Evolutionary conservation across 2,329 filamentous ascomycete species (phyloP), one percentile per base, ranked within the genome.

Genomic region (Mycocentrospora acerina): DNA sequence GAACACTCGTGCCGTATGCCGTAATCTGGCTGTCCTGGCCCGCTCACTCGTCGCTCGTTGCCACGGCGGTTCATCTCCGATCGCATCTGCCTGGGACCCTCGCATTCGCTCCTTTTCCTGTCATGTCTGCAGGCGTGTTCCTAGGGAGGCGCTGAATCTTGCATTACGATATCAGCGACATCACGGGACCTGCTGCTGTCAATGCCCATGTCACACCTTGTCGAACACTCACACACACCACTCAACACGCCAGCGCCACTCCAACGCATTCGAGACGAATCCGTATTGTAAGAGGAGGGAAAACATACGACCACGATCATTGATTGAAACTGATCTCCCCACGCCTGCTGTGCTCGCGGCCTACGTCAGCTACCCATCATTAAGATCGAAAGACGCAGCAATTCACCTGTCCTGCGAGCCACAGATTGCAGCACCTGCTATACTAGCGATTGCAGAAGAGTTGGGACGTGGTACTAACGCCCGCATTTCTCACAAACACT

Each of bases 11-110:
- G 44, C 47, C 49, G 44, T 42, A 46, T 46, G 42, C 38, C 38
- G 34, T 29, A 22, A 9, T 22, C 19, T 22, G 19, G 19, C 29
- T 19, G 46, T 38, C 44, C 50, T 42, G 35, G 43, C 41, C 24
- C 39, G 17, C 34, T 24, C 37, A 32, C 52, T 46, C 44, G 51
- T 57, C 53, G 55, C 52, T 55, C 52, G 51, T 44, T 59, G 53
- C 50, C 52, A 49, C 40, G 34, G 51, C 56, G 53, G 48, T 53
- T 55, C 56, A 67, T 68, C 62, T 68, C 64, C 64, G 64, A 67
- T 67, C 63, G 56, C 57, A 60, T 65, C 57, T 56, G 53, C 48
- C 48, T 44, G 52, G 48, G 51, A 49, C 49, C 45, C 46, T 53
- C 48, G 40, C 43, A 35, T 35, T 52, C 44, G 48, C 53, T 46